Evolutionary conservation across 1,139 yeast genomes (phyloP), one percentile per base, ranked within the genome.

Genomic region (Scheffersomyces insectosa): DNA sequence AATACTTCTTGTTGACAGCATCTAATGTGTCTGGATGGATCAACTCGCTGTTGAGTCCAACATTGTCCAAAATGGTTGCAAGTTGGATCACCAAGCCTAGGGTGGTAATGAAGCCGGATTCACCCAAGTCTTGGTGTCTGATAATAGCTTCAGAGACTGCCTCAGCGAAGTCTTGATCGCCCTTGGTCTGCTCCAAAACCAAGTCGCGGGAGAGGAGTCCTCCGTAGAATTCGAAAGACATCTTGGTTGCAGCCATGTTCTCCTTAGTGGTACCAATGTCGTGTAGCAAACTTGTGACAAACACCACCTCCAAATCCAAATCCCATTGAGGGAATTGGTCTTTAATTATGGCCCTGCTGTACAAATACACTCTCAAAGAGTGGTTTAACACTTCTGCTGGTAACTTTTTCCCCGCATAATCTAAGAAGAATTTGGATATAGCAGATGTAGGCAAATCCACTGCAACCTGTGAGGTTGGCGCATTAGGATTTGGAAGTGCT

Each of bases 101-200:
- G 2, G 67, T 56, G n/a, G 74, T 68, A 44, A 68, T 68, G 44
- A 51, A 63, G 3, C 73, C 73, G 2, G 63, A 40, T 6, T 59
- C 60, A 14, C 73, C 73, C 36, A 68, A 55, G 51, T 68, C 72
- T 46, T 68, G 73, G 50, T 68, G 73, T 38, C 73, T 56, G 16
- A 68, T 63, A 28, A 68, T 65, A 12, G 74, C 73, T 51, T 68
- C 74, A 29, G 66, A 54, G 3, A 68, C 73, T 1, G 73, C 73
- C 42, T 68, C 74, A 2, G 74, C 72, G 41, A 55, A 66, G 37
- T 63, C 67, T 34, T 52, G 47, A 46, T 66, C 47, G 7, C 59
- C 60, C 10, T 47, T 39, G 6, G 69, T 59, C 28, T 58, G 52
- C 20, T 56, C 40, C 37, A 62, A 50, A 1, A 68, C 47, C 47